Evolutionary conservation across 169 alveolate genomes (phyloP), one percentile per base, ranked within the genome.

Genomic region (Plasmodium relictum): DNA sequence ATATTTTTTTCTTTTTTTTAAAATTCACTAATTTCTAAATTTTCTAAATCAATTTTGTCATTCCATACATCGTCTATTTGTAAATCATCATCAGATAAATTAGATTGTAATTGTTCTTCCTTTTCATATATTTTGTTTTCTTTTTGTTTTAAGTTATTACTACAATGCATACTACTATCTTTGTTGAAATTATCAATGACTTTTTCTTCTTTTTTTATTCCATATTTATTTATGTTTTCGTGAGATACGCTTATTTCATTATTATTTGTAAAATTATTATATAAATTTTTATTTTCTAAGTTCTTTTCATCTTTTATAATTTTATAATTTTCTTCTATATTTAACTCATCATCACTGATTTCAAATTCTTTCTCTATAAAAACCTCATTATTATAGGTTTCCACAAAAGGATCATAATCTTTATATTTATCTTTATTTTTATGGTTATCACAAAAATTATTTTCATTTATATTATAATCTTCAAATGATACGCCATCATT

Each of bases 1-100:
- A 16, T 14, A 65, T 65, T 65, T 26, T 14, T 59, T 63, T 76
- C n/a, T 58, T 14, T 45, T 6, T 62, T 62, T 76, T 76, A 45
- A 37, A 44, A 26, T 12, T 76, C 52, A 3, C 52, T 72, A 26
- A 65, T 45, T 20, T 80, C 71, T 26, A 80, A 68, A 61, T 26
- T 80, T 0, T 80, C 90, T 41, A 80, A 31, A 37, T 80, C 90
- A 37, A 80, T 80, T 80, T 80, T 54, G 37, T 80, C 90, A 56
- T 68, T 42, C 90, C 90, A 80, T 3, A 80, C 90, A 18, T 80
- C 90, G 37, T 65, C 68, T 52, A 80, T 62, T 68, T 68, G 83
- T 44, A 72, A 65, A 22, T 80, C 90, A 16, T 80, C 90, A 14
- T 69, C 90, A 22, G 83, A 80, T 59, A 72, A 68, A 56, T 18